phyloP scores from a whole-genome alignment of 306 rosid genomes.

The Cicer pinnatifidum region DNA sequence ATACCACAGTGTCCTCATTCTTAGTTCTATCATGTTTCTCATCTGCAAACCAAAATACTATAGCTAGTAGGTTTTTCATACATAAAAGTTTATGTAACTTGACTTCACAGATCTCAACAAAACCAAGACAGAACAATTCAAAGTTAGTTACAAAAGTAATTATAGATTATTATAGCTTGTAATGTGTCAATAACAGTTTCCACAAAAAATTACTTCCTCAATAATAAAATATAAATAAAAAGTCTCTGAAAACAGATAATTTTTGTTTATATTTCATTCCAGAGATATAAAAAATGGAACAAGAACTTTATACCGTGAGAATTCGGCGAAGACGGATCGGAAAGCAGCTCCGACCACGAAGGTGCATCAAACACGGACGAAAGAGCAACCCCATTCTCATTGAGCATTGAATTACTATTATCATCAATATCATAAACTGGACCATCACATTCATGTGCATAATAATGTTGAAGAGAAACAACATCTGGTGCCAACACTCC shows the following conservation, averaged over 20 bases:
- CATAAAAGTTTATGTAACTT: background rate
- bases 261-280: too few species aligned
- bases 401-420: constrained; percentile 40
- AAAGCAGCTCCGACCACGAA: constrained; percentile 55
- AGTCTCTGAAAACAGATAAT: too few species aligned
- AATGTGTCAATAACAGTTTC: background rate
- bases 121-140: background rate
- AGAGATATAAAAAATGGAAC: background rate
- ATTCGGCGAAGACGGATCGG: constrained; percentile 55
- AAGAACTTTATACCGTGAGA: constrained; percentile 53
- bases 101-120: background rate
- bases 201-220: background rate
- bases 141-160: background rate
- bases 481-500: constrained; percentile 77
- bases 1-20: constrained; percentile 43
- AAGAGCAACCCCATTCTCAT: constrained; percentile 29
- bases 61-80: background rate
- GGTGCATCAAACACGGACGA: constrained; percentile 47
- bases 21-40: constrained; percentile 49
- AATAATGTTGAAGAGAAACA: constrained; percentile 52
- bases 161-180: background rate
- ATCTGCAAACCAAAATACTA: constrained; percentile 48
- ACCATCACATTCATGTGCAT: constrained; percentile 58
- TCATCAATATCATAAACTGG: constrained; percentile 49
- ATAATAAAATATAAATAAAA: too few species aligned